These are phyloP conservation scores for Pterulicium gracile DNA, from an alignment of 1,284 basidiomycete genomes.

Conservation along the genomic window DNA sequence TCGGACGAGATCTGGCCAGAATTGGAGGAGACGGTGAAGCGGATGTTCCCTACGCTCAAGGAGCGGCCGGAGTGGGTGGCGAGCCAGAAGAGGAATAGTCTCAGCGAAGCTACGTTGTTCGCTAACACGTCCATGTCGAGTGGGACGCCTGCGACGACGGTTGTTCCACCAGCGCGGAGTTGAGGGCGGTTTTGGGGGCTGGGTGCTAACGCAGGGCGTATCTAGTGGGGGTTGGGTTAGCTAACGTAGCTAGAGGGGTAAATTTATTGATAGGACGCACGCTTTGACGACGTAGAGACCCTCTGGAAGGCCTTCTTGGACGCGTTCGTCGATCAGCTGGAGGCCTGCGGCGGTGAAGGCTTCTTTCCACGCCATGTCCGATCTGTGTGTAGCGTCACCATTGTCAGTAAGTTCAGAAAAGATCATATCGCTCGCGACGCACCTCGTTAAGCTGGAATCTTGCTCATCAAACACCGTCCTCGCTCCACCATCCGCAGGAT, in stretches of 20 bases:
- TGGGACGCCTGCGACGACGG: not conserved
- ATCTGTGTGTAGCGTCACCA: slow-evolving; percentile 42
- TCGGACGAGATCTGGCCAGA: slow-evolving; percentile 93
- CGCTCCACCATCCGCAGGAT: slow-evolving; percentile 40
- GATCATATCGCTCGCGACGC: too few species aligned
- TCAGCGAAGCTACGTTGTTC: slow-evolving; percentile 26
- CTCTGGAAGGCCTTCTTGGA: slow-evolving; percentile 71
- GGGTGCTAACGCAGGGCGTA: not conserved
- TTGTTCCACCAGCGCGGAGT: not conserved
- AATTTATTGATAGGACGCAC: slow-evolving; percentile 29
- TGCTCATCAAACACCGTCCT: slow-evolving; percentile 69
- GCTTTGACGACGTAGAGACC: slow-evolving; percentile 80
- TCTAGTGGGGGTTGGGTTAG: not conserved
- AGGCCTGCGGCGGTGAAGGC: slow-evolving; percentile 66
- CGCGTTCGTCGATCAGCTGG: slow-evolving; percentile 53
- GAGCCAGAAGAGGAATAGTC: slow-evolving; percentile 31
- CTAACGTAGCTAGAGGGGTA: not conserved
- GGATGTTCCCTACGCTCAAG: slow-evolving; percentile 45
- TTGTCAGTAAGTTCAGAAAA: too few species aligned
- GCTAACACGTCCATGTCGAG: not conserved
- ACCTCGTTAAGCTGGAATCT: slow-evolving; percentile 87
- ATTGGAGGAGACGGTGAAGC: slow-evolving; percentile 49
- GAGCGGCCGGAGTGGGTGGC: slow-evolving; percentile 36
- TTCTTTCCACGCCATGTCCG: slow-evolving; percentile 72
- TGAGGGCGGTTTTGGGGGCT: not conserved